Evolutionary conservation across 2,329 filamentous ascomycete species (phyloP), one percentile per base, ranked within the genome.

Genomic region (Ramularia endophylla): DNA sequence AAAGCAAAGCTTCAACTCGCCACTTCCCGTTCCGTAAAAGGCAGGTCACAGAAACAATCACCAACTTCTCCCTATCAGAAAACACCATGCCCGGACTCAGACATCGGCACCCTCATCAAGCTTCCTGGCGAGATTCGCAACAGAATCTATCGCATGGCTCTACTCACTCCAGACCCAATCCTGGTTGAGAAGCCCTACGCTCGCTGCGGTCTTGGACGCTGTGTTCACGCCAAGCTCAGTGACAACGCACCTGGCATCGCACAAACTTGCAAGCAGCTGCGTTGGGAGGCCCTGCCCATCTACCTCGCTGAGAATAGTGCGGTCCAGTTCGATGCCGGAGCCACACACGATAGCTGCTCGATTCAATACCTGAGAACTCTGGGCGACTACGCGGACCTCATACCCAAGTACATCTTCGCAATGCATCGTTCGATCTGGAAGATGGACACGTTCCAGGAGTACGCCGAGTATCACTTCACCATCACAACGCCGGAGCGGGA

Each of bases 111-210:
- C 29, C 46, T 58, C 43, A 25, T 30, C 22, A 51, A 47, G 38
- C 51, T 58, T 8, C 53, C 55, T 6, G 54, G 52, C 16, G 54
- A 56, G 35, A 19, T 57, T 11, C 41, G 54, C 17, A 58, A 58
- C 37, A 25, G 36, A 27, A 55, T 58, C 38, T 58, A 57, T 42
- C 54, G 52, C 29, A 27, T 51, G 17, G 48, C 47, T 1, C 40
- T 53, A 9, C 15, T 49, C 12, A 16, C 38, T 7, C n/a, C 18
- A 6, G 37, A 40, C 4, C 18, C 33, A 1, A 47, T 54, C 29
- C 39, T 40, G 29, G 28, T 54, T 43, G 32, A 38, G n/a, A 40
- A 50, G 12, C n/a, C 41, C 30, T 36, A 36, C 8, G 13, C 31
- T 9, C 41, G 46, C 28, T 57, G 55, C 35, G 38, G 36, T 6